Evolutionary conservation across 768 basidiomycete genomes (phyloP).

Genomic region (Coprinopsis marcescibilis): DNA sequence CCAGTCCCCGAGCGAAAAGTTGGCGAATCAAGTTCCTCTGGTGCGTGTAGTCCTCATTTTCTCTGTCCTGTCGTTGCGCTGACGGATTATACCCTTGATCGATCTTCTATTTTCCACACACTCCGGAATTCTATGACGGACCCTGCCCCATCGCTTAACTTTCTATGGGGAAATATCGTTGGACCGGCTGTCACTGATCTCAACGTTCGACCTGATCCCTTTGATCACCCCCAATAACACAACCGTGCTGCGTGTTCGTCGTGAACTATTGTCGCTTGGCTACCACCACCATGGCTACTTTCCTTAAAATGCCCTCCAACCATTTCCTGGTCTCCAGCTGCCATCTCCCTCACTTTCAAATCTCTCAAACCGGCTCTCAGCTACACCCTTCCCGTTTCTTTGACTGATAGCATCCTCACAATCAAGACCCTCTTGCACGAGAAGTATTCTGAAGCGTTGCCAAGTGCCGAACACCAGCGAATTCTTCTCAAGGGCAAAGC

Average conservation of each 20-base stretch:
- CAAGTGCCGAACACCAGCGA: conserved; percentile 75
- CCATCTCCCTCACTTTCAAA: conserved; percentile 78
- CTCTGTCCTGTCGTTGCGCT: not conserved
- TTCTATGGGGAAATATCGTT: too few species aligned
- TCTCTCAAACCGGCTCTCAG: conserved; percentile 82
- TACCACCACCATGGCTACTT: not conserved
- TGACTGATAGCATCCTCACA: conserved; percentile 75
- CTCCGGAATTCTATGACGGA: too few species aligned
- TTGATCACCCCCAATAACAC: conserved; percentile 1
- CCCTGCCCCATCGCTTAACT: too few species aligned
- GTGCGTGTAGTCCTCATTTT: conserved; percentile 9
- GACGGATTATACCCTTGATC: too few species aligned
- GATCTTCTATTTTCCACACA: too few species aligned
- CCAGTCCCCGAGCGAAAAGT: conserved; percentile 9
- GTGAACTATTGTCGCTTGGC: not conserved
- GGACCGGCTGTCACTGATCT: too few species aligned
- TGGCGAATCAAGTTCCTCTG: conserved; percentile 16
- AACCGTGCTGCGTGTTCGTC: not conserved
- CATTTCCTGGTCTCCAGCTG: conserved; percentile 24
- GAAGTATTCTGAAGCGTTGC: conserved; percentile 52
- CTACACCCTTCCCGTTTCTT: conserved; percentile 65
- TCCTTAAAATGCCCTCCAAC: not conserved
- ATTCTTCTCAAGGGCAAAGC: conserved; percentile 94
- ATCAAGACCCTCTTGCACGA: conserved; percentile 72
- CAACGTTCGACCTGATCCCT: not conserved